Evolutionary conservation across 192 early-diverging fungal species (phyloP), one percentile per base, ranked within the genome.

Genomic region (Obelidium mucronatum): DNA sequence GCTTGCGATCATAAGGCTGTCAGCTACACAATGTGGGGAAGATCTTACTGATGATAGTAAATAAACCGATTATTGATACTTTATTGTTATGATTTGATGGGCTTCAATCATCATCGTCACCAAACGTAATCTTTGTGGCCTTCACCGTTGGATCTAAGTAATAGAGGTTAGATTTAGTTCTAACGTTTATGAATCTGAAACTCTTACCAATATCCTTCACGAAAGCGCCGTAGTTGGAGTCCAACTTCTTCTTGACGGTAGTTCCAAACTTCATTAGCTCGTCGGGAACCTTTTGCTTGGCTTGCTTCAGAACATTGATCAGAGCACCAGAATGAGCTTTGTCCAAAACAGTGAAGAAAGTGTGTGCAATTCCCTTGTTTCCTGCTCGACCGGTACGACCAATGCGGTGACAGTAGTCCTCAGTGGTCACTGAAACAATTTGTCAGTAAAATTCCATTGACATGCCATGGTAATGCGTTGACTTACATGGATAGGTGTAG

Each of bases 341-440:
- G 83, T 99, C 97, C 60, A 93, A 88, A 13, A 86, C 68, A 6
- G 94, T 97, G 75, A 99, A 99, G 76, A 97, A 90, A 40, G 97
- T 99, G 72, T 99, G 94, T 24, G 94, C 90, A 59, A 88, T 90
- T 51, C 97, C 96, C 81, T 83, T 95, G 78, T 90, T 90, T 60
- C 97, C 97, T 62, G 94, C 97, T 75, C 97, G 91, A 8, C 94
- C 97, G 3, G 97, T 99, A 68, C 97, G 92, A 36, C 97, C 97
- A 79, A 97, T 97, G 65, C 97, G 77, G 55, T 82, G 80, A 67
- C 84, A 86, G 76, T 82, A 86, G 78, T 96, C 94, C 80, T 99
- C 97, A 68, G 95, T 95, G 54, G 95, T 97, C 80, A 97, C 73
- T 74, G 24, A 24, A 28, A 13, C 15, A 69, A 69, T 0, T 42